These are phyloP conservation scores for Penicillium psychrosexuale DNA, from an alignment of 2,329 filamentous ascomycete species.

Conservation along the genomic window DNA sequence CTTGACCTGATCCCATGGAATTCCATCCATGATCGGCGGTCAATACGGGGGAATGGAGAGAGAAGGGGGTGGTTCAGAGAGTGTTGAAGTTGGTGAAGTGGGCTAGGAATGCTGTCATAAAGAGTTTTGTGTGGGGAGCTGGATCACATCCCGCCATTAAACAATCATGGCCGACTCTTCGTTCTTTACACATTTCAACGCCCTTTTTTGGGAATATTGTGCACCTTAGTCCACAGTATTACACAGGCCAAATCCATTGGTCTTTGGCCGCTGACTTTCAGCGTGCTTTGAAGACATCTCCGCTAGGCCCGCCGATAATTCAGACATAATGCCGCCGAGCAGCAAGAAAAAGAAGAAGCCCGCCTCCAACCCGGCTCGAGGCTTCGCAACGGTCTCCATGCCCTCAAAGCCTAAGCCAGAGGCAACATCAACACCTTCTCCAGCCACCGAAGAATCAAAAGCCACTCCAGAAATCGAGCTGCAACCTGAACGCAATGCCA, in stretches of 20 bases:
- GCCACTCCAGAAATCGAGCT: constrained; percentile 33
- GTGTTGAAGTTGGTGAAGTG: constrained; percentile 22
- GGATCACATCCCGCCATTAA: constrained; percentile 23
- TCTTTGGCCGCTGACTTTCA: constrained; percentile 6
- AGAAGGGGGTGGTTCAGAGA: constrained; percentile 26
- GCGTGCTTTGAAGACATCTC: constrained; percentile 12
- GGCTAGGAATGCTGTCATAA: constrained; percentile 40
- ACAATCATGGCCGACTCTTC: constrained; percentile 17
- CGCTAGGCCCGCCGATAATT: constrained; percentile 2
- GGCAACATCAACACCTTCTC: constrained; percentile 32
- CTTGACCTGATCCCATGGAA: constrained; percentile 46
- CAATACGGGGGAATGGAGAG: constrained; percentile 28
- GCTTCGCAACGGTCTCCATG: constrained; percentile 89
- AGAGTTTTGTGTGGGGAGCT: constrained; percentile 40
- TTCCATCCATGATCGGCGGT: constrained; percentile 42
- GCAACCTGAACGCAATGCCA: constrained; percentile 20
- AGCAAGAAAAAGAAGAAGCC: constrained; percentile 94
- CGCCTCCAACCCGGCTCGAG: constrained; percentile 79
- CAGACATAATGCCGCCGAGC: constrained; percentile 58
- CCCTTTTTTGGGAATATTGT: constrained; percentile 6
- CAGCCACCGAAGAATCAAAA: constrained; percentile 29
- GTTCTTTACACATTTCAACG: constrained; percentile 15
- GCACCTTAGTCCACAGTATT: neutral
- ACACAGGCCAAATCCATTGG: neutral
- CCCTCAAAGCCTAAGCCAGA: constrained; percentile 71